Conservation (phyloP, 805 yeast genomes). For the Wickerhamomyces queroliae region DNA sequence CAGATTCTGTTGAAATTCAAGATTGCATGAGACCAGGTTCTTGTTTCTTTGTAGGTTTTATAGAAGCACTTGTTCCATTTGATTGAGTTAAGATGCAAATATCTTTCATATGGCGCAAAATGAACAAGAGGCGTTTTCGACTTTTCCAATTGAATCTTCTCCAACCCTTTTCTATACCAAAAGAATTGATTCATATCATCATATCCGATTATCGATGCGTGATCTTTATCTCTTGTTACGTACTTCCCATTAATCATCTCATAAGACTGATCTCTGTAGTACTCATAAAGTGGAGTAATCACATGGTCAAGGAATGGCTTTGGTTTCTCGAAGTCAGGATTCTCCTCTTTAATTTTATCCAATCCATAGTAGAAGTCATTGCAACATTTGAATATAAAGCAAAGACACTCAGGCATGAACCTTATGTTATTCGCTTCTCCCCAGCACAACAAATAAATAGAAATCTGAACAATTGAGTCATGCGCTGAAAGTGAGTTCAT, state of each 20-base stretch:
- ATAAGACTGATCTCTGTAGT: slow-evolving; percentile 50
- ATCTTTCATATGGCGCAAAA: slow-evolving; percentile 51
- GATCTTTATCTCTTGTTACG: slow-evolving; percentile 53
- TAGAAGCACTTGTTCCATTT: slow-evolving; percentile 63
- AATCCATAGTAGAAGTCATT: slow-evolving; percentile 55
- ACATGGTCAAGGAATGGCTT: slow-evolving; percentile 55
- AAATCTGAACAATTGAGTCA: slow-evolving; percentile 57
- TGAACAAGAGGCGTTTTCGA: slow-evolving; percentile 25
- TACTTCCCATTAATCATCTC: slow-evolving; percentile 36
- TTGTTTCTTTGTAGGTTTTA: slow-evolving; percentile 69
- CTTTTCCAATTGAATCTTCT: slow-evolving; percentile 42
- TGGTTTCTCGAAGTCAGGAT: slow-evolving; percentile 22
- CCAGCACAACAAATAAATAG: slow-evolving; percentile 74
- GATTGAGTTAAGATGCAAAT: slow-evolving; percentile 43
- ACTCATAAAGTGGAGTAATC: slow-evolving; percentile 70
- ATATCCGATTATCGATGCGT: slow-evolving; percentile 69
- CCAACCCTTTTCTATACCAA: slow-evolving; percentile 74
- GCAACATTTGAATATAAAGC: slow-evolving; percentile 81
- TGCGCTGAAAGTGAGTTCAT: slow-evolving; percentile 45
- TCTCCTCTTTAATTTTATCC: slow-evolving; percentile 27
- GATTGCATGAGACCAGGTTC: slow-evolving; percentile 73
- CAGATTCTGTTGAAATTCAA: slow-evolving; percentile 75
- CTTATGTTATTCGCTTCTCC: slow-evolving; percentile 86
- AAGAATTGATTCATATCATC: slow-evolving; percentile 87
- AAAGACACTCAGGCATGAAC: slow-evolving; percentile 85